phyloP scores from a whole-genome alignment of 768 basidiomycete genomes.

The Leccinum broughii region DNA sequence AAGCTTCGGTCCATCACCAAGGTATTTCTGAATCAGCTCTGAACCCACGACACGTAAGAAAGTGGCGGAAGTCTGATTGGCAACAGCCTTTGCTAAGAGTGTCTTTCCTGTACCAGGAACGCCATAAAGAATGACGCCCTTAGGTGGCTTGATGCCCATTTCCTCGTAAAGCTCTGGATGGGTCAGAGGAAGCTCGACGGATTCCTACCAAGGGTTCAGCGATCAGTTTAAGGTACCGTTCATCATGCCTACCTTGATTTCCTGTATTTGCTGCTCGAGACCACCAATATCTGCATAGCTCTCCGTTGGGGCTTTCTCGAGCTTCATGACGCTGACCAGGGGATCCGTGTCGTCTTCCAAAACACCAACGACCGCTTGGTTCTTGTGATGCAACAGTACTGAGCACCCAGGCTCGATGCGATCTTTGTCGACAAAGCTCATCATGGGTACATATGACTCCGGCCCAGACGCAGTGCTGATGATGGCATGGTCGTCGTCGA shows the following conservation, averaged over 20 bases:
- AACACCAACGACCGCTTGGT: conserved; percentile 91
- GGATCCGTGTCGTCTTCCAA: conserved; percentile 95
- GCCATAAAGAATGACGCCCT: conserved; percentile 98
- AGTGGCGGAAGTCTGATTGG: conserved; percentile 97
- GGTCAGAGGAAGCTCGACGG: conserved; percentile 94
- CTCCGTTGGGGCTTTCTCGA: conserved; percentile 98
- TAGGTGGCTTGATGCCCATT: conserved; percentile 99
- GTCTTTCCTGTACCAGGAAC: conserved; percentile 99
- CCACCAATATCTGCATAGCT: conserved; percentile 99
- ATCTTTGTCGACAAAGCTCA: conserved; percentile 99
- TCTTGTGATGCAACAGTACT: conserved; percentile 95
- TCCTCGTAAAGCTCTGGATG: conserved; percentile 99
- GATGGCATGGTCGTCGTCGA: conserved; percentile 99
- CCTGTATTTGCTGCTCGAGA: conserved; percentile 94
- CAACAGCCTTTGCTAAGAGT: conserved; percentile 94
- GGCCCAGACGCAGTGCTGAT: conserved; percentile 93
- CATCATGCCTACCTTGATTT: conserved; percentile 79
- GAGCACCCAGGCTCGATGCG: conserved; percentile 94
- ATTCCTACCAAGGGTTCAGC: conserved; percentile 60
- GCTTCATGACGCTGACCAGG: conserved; percentile 96
- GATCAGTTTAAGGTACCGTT: not conserved
- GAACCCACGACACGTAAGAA: conserved; percentile 97
- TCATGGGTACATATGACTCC: conserved; percentile 95
- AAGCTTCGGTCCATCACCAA: conserved; percentile 97
- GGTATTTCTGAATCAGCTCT: conserved; percentile 98